phyloP scores from a whole-genome alignment of 2,329 filamentous ascomycete species.

The Thielaviopsis euricoi region DNA sequence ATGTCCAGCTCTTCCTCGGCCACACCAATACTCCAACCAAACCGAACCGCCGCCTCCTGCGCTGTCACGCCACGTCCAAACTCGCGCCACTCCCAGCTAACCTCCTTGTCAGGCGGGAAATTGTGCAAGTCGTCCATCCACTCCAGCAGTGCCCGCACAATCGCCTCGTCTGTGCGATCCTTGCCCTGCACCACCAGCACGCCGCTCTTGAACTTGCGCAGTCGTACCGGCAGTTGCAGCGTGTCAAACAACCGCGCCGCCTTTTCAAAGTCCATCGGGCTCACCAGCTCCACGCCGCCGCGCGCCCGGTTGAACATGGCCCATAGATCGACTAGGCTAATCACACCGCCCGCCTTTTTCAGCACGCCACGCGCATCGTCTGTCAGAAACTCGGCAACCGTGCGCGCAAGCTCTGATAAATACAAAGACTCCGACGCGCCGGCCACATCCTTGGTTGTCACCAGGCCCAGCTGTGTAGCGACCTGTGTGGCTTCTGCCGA shows the following conservation, averaged over 20 bases:
- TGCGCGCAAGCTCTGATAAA: conserved; percentile 69
- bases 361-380: conserved; percentile 69
- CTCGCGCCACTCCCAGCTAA: conserved; percentile 56
- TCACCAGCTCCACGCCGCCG: conserved; percentile 87
- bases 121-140: conserved; percentile 65
- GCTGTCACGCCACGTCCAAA: conserved; percentile 81
- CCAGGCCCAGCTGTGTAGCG: conserved; percentile 59
- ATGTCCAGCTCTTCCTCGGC: conserved; percentile 92
- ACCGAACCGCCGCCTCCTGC: conserved; percentile 73
- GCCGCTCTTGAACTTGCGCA: conserved; percentile 81
- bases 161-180: conserved; percentile 82
- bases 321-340: conserved; percentile 83
- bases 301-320: conserved; percentile 86
- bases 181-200: conserved; percentile 84
- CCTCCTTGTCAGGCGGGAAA: conserved; percentile 45
- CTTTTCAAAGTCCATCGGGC: conserved; percentile 79
- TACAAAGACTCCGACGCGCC: conserved; percentile 70
- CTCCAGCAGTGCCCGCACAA: conserved; percentile 54
- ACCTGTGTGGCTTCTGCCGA: conserved; percentile 51
- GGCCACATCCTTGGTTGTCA: conserved; percentile 93
- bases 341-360: conserved; percentile 67
- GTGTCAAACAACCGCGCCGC: conserved; percentile 79
- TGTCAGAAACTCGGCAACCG: conserved; percentile 74
- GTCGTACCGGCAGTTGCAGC: conserved; percentile 66
- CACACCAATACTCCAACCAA: conserved; percentile 95